Evolutionary conservation across 2,329 filamentous ascomycete genomes (phyloP).

Genomic region (Chalara sp.): DNA sequence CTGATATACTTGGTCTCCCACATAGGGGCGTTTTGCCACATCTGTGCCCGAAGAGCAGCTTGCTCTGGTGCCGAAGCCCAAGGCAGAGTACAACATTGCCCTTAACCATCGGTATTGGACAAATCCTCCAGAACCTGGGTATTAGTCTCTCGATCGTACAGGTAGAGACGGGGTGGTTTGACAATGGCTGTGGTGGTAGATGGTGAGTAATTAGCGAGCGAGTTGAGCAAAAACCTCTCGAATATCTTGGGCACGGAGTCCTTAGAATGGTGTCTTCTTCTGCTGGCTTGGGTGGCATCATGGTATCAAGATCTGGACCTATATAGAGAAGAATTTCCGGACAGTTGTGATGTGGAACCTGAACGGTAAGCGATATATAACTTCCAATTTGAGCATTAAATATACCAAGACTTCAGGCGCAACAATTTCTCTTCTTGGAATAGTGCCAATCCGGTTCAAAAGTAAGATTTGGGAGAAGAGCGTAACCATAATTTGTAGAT

Average conservation of each 20-base stretch:
- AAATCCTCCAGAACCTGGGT: slow-evolving; percentile 50
- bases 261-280: slow-evolving; percentile 28
- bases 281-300: background rate
- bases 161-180: slow-evolving; percentile 39
- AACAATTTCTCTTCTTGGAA: too few species aligned
- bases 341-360: background rate
- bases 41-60: slow-evolving; percentile 31
- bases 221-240: background rate
- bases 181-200: slow-evolving; percentile 22
- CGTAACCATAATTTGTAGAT: too few species aligned
- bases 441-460: too few species aligned
- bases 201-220: slow-evolving; percentile 17
- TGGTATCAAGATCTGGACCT: background rate
- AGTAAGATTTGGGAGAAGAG: too few species aligned
- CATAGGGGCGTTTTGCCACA: slow-evolving; percentile 38
- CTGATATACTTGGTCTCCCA: slow-evolving; percentile 41
- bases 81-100: slow-evolving; percentile 26
- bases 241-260: slow-evolving; percentile 33
- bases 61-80: slow-evolving; percentile 10
- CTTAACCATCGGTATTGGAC: slow-evolving; percentile 40
- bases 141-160: slow-evolving; percentile 38
- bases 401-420: too few species aligned
- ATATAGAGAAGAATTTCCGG: background rate
- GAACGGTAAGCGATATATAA: too few species aligned
- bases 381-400: too few species aligned